Evolutionary conservation across 2,329 filamentous ascomycete genomes (phyloP).

Genomic region (Pseudovirgaria hyperparasitica): DNA sequence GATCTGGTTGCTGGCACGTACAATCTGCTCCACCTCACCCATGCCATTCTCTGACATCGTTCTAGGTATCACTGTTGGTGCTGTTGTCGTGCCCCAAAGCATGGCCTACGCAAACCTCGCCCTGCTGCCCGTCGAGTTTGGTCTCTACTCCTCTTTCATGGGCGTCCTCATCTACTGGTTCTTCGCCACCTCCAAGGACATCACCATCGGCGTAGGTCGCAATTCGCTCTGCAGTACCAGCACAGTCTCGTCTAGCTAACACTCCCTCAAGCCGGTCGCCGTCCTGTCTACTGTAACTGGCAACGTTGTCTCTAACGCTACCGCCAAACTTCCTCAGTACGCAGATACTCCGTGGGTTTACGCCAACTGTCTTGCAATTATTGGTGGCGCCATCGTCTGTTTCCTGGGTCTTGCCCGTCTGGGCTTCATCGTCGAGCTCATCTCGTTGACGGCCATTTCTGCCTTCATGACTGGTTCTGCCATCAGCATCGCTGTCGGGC

Average conservation of each 20-base stretch:
- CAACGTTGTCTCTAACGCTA: slow-evolving; percentile 58
- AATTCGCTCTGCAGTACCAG: neutral
- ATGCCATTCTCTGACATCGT: neutral
- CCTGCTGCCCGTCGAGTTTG: slow-evolving; percentile 66
- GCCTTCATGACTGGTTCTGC: slow-evolving; percentile 98
- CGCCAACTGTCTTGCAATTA: slow-evolving; percentile 52
- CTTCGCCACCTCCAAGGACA: slow-evolving; percentile 96
- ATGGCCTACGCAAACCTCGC: slow-evolving; percentile 92
- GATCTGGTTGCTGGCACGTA: slow-evolving; percentile 73
- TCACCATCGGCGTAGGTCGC: slow-evolving; percentile 76
- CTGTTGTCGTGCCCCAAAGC: slow-evolving; percentile 84
- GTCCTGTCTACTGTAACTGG: slow-evolving; percentile 90
- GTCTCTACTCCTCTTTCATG: slow-evolving; percentile 92
- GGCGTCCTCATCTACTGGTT: slow-evolving; percentile 94
- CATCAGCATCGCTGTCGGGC: slow-evolving; percentile 74
- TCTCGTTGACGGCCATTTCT: slow-evolving; percentile 78
- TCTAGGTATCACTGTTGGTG: slow-evolving; percentile 55
- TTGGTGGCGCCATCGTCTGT: slow-evolving; percentile 67
- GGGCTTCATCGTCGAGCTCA: slow-evolving; percentile 89
- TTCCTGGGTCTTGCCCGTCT: slow-evolving; percentile 67
- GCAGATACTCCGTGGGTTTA: slow-evolving; percentile 32
- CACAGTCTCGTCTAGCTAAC: slow-evolving; percentile 1
- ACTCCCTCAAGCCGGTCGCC: slow-evolving; percentile 58
- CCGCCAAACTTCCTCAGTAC: slow-evolving; percentile 42
- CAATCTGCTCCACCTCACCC: neutral